Base-by-base conservation (phyloP, 192 early-diverging fungal species). In the Paraglomus occultum region DNA sequence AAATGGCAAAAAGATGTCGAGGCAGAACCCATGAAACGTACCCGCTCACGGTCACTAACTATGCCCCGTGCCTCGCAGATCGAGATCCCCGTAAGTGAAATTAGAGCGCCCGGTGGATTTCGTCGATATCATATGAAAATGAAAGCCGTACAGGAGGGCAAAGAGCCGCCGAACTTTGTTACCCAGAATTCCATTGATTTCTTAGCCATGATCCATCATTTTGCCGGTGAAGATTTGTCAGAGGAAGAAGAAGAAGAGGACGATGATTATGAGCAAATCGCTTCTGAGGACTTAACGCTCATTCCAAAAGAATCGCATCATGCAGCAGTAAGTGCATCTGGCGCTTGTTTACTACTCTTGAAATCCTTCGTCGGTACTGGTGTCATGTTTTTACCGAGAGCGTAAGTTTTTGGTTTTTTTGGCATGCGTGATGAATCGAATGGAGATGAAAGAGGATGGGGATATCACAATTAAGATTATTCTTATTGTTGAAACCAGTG, bases 161-260 rank as follows among this genome's bases (percentile, higher is more conserved):
- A 84, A 22, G 73, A 72, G 14, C 79, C 72, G 58, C 91, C 90
- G 0, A 89, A 91, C 58, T 85, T 87, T 23, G 76, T 95, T 68
- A 95, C 96, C 6, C 74, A 86, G n/a, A 96, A 90, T 76, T 98
- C 96, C 84, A 84, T 96, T 40, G 96, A 98, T 74, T 96, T 95
- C 72, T 83, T 98, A 64, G 90, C 88, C 20, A 80, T 98, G 70
- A 96, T 92, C 64, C 94, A 93, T 53, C 95, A 92, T 74, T 98
- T 95, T 82, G 95, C 91, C 39, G 95, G 94, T 51, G 95, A 94
- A 75, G 92, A 93, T 63, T 85, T 90, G 63, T 92, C 91, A 17
- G 90, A 91, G 42, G 91, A 92, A 63, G 88, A 89, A 72, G 91
- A 84, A 14, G 82, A 82, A 9, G 75, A 77, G 11, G 84, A 72